Evolutionary conservation across 1,284 basidiomycete genomes (phyloP), one percentile per base, ranked within the genome.

Genomic region (Sanghuangporus baumii): DNA sequence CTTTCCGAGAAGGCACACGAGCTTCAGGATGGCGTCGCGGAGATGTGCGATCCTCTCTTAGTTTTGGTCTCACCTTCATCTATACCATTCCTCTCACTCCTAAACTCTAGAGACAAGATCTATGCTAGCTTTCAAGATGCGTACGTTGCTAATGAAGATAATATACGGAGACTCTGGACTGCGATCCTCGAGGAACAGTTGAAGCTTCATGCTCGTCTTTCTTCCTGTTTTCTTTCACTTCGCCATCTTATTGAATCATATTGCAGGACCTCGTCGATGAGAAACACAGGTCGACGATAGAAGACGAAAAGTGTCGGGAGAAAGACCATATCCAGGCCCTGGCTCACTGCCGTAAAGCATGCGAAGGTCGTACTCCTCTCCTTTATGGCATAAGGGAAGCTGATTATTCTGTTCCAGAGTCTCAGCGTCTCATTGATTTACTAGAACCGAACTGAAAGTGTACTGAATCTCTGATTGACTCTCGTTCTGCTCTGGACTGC

Each of bases 311-410:
- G 52, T 1, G 31, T 12, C 56, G 64, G 4, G 64, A 65, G 36
- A 55, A 62, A 36, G 61, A 65, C 20, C 64, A 65, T 26, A 65
- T 65, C 9, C 55, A 61, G 16, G 56, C 64, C 48, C 37, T 65
- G 23, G 47, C 64, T n/a, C 64, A 51, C 34, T 57, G 57, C n/a
- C 60, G 61, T 1, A 62, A 62, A 41, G 64, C 60, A n/a, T 65
- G 64, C 36, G 64, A 65, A 65, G 64, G 64, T 62, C 20, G 34
- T n/a, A 0, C 6, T 47, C 3, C 7, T 54, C 18, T 14, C 16
- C 16, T 34, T 36, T 16, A 6, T 2, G 12, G 16, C 36, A n/a
- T 34, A 12, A 11, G 8, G 2, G 16, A 18, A n/a, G 43, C 40
- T 57, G 12, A 57, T 55, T 2, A 57, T 16, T n/a, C 34, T 18